phyloP scores from a whole-genome alignment of 2,329 filamentous ascomycete genomes.

The Ophiostoma sp. region DNA sequence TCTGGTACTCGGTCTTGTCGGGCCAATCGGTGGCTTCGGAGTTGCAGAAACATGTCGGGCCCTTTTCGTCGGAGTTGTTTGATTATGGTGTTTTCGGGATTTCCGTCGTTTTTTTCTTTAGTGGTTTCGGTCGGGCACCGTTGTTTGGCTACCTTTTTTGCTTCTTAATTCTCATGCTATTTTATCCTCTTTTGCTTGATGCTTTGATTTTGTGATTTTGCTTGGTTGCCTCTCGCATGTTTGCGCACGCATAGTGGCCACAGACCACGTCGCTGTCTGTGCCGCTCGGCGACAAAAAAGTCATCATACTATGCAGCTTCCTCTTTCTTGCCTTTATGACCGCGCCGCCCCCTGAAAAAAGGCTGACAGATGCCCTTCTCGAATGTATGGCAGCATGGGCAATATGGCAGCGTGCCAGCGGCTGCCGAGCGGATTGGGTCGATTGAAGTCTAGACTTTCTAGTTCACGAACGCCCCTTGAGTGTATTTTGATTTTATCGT shows the following conservation, averaged over 20 bases:
- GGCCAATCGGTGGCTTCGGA: not conserved
- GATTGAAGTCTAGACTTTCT: not conserved
- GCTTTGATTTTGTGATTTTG: not conserved
- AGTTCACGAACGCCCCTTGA: too few species aligned
- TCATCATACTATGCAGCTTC: not conserved
- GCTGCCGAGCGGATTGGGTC: not conserved
- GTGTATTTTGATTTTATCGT: not conserved
- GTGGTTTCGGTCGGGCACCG: not conserved
- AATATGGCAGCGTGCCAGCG: not conserved
- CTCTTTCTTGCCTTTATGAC: not conserved
- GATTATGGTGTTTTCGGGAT: not conserved
- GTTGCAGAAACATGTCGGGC: not conserved
- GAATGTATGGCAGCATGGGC: not conserved
- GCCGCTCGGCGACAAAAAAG: not conserved
- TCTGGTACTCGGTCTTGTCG: not conserved
- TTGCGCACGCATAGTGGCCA: not conserved
- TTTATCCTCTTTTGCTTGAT: not conserved
- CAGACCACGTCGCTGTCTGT: not conserved
- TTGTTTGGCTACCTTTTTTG: not conserved
- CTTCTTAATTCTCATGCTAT: not conserved
- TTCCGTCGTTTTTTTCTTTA: not conserved
- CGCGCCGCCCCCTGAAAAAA: conserved; percentile 11
- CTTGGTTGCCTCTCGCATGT: not conserved
- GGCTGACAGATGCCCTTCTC: not conserved
- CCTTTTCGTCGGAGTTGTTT: not conserved